Percentiles rank a stretch among this genome's conserved stretches.
Evolutionary conservation across 345 rosid genomes (phyloP).

Genomic region (Passiflora organensis): DNA sequence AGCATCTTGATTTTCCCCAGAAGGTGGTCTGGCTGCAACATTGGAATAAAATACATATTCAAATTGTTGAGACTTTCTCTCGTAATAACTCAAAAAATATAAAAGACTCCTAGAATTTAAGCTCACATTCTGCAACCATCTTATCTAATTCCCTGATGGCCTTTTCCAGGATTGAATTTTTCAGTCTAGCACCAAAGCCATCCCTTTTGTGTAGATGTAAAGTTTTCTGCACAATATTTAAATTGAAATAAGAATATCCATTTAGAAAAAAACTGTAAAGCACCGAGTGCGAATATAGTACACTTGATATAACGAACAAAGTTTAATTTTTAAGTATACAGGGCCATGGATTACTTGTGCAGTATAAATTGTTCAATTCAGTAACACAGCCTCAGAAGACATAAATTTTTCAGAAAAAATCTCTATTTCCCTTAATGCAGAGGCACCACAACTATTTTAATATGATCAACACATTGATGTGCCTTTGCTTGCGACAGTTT

Average conservation of each 20-base stretch:
- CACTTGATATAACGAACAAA: not conserved
- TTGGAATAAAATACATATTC: constrained; percentile 10
- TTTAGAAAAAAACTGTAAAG: no score
- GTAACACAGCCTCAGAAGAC: no score
- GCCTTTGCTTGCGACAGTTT: no score
- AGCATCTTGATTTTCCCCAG: constrained; percentile 66
- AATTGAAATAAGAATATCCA: constrained; percentile 22
- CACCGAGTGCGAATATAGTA: not conserved
- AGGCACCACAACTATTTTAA: no score
- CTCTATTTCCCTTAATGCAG: no score
- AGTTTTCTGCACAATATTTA: constrained; percentile 36
- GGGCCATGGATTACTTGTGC: no score
- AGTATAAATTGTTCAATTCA: no score
- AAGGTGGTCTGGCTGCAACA: constrained; percentile 74
- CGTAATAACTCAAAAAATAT: constrained; percentile 4
- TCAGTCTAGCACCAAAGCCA: constrained; percentile 53
- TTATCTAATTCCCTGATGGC: constrained; percentile 87
- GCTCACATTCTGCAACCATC: constrained; percentile 89
- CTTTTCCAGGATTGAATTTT: constrained; percentile 67
- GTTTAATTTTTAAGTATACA: no score
- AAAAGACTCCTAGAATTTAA: constrained; percentile 2
- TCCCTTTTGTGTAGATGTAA: constrained; percentile 47
- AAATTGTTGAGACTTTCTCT: constrained; percentile 5
- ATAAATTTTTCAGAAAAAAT: no score
- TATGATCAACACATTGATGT: no score